These are phyloP conservation scores for Trichaptum fuscoviolaceum DNA, from an alignment of 768 basidiomycete genomes.

Conservation along the genomic window DNA sequence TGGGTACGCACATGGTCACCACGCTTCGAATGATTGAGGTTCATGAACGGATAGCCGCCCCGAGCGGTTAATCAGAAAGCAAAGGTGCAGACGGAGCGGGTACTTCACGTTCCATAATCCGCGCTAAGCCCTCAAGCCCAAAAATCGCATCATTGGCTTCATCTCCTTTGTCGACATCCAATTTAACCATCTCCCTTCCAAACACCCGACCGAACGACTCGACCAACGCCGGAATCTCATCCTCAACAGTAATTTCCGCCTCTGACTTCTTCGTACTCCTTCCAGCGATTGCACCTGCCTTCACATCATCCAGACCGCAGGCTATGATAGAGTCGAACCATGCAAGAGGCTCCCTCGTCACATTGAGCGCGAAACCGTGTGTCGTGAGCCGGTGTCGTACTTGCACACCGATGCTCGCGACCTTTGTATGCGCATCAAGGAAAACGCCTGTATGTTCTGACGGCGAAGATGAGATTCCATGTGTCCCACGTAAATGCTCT, in stretches of 20 bases:
- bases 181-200: slow-evolving; percentile 28
- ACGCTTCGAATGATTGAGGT: not conserved
- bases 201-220: slow-evolving; percentile 23
- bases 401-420: slow-evolving; percentile 96
- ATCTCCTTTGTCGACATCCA: slow-evolving; percentile 38
- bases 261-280: slow-evolving; percentile 28
- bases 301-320: slow-evolving; percentile 83
- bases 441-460: slow-evolving; percentile 92
- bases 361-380: slow-evolving; percentile 92
- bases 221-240: slow-evolving; percentile 46
- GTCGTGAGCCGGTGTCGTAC: slow-evolving; percentile 90
- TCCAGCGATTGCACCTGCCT: slow-evolving; percentile 60
- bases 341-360: slow-evolving; percentile 68
- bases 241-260: slow-evolving; percentile 32
- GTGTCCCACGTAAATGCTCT: slow-evolving; percentile 50
- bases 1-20: not conserved
- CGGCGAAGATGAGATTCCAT: slow-evolving; percentile 50
- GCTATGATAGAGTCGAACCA: slow-evolving; percentile 92
- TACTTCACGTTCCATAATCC: not conserved
- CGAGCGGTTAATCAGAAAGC: not conserved
- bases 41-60: not conserved
- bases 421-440: slow-evolving; percentile 70
- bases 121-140: slow-evolving; percentile 41
- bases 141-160: slow-evolving; percentile 45
- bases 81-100: slow-evolving; percentile 2